These are phyloP conservation scores for Arachis monticola DNA, from an alignment of 331 rosid species.

Conservation along the genomic window DNA sequence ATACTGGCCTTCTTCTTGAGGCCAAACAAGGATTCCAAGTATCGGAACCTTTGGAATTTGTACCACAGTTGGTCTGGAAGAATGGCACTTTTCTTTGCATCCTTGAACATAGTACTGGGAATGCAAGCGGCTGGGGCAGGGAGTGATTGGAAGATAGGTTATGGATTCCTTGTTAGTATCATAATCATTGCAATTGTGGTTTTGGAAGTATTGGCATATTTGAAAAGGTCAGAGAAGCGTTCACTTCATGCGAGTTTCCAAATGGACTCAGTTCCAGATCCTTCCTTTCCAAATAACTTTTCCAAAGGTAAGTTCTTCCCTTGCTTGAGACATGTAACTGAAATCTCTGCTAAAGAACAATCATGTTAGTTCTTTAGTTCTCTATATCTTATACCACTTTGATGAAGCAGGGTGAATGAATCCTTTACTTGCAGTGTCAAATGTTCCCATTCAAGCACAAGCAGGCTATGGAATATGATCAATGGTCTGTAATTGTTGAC, in stretches of 20 bases:
- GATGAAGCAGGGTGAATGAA: constrained; percentile 43
- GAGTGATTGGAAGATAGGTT: constrained; percentile 79
- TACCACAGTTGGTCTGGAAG: constrained; percentile 95
- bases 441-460: constrained; percentile 1
- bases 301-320: constrained; percentile 42
- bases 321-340: background rate
- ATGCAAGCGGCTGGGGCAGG: constrained; percentile 84
- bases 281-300: constrained; percentile 35
- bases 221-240: constrained; percentile 63
- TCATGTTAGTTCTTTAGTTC: background rate
- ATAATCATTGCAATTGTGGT: constrained; percentile 66
- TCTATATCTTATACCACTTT: constrained; percentile 4
- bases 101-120: constrained; percentile 87
- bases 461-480: constrained; percentile 25
- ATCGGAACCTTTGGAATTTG: constrained; percentile 73
- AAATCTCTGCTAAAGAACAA: background rate
- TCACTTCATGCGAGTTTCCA: constrained; percentile 66
- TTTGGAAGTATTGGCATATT: constrained; percentile 71
- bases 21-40: constrained; percentile 49
- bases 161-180: constrained; percentile 76
- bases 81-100: constrained; percentile 83
- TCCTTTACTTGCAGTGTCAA: background rate
- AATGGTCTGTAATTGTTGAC: constrained; percentile 16
- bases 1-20: constrained; percentile 54
- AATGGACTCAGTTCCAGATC: constrained; percentile 61